Evolutionary conservation across 2,329 filamentous ascomycete genomes (phyloP).

Genomic region (Lachnellula cervina): DNA sequence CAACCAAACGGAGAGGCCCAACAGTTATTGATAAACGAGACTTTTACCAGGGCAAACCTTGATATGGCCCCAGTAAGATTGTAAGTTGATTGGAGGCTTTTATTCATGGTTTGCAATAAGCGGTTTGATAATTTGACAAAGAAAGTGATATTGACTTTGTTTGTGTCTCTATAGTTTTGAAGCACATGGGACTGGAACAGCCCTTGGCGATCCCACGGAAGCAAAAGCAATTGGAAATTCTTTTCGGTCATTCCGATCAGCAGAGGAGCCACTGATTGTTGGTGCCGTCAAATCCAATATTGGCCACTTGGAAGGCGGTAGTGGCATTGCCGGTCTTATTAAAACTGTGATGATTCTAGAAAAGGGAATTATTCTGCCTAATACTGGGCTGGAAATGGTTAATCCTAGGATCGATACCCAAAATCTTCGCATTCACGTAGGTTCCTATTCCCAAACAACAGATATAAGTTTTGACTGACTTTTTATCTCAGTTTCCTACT

Average conservation of each 20-base stretch:
- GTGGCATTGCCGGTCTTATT: slow-evolving; percentile 16
- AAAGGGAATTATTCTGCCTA: slow-evolving; percentile 30
- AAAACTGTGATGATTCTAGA: slow-evolving; percentile 14
- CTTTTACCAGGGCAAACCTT: slow-evolving; percentile 3
- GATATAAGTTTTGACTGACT: background rate
- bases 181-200: slow-evolving; percentile 7
- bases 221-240: background rate
- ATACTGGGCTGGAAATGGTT: background rate
- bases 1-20: slow-evolving; percentile 46
- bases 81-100: no score
- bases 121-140: no score
- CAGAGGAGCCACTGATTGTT: background rate
- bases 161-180: background rate
- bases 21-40: background rate
- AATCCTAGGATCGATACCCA: slow-evolving; percentile 18
- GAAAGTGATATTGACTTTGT: no score
- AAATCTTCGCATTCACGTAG: slow-evolving; percentile 30
- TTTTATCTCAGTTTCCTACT: slow-evolving; percentile 4
- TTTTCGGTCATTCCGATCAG: background rate
- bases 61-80: slow-evolving; percentile 1
- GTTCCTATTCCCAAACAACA: background rate
- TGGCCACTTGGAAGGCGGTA: slow-evolving; percentile 22
- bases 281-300: slow-evolving; percentile 12
- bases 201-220: background rate
- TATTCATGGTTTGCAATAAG: no score